Evolutionary conservation across 2,329 filamentous ascomycete species (phyloP).

Genomic region (Aureobasidium subglaciale): DNA sequence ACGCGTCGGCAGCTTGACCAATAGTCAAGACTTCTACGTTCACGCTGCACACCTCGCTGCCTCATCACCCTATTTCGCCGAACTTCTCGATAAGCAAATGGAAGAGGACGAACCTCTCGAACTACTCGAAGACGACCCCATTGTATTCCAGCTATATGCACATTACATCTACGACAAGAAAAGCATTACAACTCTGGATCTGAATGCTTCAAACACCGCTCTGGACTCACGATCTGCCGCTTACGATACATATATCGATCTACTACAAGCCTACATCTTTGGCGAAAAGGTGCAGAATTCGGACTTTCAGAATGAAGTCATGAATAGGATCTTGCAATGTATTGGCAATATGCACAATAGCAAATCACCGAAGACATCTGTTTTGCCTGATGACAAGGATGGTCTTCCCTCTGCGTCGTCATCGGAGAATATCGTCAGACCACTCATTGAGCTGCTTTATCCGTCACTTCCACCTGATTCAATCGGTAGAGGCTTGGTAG

Average conservation of each 20-base stretch:
- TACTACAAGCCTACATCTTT: slow-evolving; percentile 15
- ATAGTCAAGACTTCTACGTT: slow-evolving; percentile 13
- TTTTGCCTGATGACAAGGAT: not conserved
- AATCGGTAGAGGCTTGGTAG: slow-evolving; percentile 11
- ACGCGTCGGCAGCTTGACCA: slow-evolving; percentile 7
- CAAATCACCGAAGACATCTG: not conserved
- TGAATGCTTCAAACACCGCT: not conserved
- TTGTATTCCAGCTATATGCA: slow-evolving; percentile 13
- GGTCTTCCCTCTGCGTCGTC: not conserved
- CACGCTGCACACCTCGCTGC: slow-evolving; percentile 7
- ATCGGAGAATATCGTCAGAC: slow-evolving; percentile 11
- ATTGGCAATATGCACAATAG: slow-evolving; percentile 12
- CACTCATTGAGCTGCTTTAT: slow-evolving; percentile 11
- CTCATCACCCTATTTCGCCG: slow-evolving; percentile 5
- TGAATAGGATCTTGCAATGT: slow-evolving; percentile 14
- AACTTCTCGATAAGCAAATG: slow-evolving; percentile 1
- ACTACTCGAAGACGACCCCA: slow-evolving; percentile 9
- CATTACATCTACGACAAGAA: slow-evolving; percentile 14
- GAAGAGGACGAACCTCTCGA: slow-evolving; percentile 3
- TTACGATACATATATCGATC: slow-evolving; percentile 13
- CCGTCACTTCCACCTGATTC: slow-evolving; percentile 13
- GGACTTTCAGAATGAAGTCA: slow-evolving; percentile 14
- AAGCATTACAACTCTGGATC: slow-evolving; percentile 5
- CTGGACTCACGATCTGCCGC: not conserved
- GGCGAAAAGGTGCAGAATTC: slow-evolving; percentile 15